Base-by-base conservation (phyloP, 768 basidiomycete species). In the Kockovaella imperatae region DNA sequence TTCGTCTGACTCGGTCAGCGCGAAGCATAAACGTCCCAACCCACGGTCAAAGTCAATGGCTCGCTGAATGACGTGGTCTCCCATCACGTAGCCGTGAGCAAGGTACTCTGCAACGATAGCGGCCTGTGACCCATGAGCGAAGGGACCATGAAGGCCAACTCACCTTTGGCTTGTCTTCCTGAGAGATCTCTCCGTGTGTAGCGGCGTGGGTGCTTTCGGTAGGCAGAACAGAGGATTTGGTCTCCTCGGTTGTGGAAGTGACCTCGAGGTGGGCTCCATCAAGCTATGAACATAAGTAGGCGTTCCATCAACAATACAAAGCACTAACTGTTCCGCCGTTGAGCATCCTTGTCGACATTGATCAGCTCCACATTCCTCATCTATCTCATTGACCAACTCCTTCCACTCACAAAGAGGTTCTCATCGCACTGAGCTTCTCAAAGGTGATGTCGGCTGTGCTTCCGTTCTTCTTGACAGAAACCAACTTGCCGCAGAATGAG, bases 91-190 rank as follows among this genome's bases (percentile, higher is more conserved):
- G 1, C 93, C 95, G 63, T 80, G 81, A 1, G 93, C 88, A 36
- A 99, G 79, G 71, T 91, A 88, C 70, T 96, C 93, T 24, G 93
- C 91, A 23, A 86, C 84, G 62, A 95, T 87, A 81, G 65, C 52
- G 49, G 53, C 49, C 66, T 68, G n/a, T 39, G 21, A 47, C 24
- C 5, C 29, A 17, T 21, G 42, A 26, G 7, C 26, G 25, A 11
- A 20, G 10, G 35, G 14, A 14, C 15, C 18, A 28, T 30, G 25
- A 29, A 17, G 1, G 3, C 13, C 15, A 21, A 45, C 65, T 44
- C 26, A 67, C 67, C 50, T 58, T 64, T 18, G 93, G 93, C 75
- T 99, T 99, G 72, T 93, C 89, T 31, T 82, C 78, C 73, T 95
- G 90, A 14, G 84, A 80, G 60, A 86, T 75, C 29, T 52, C 50